phyloP scores from a whole-genome alignment of 225 moss, liverwort and hornwort species.

The Pleurozium schreberi region DNA sequence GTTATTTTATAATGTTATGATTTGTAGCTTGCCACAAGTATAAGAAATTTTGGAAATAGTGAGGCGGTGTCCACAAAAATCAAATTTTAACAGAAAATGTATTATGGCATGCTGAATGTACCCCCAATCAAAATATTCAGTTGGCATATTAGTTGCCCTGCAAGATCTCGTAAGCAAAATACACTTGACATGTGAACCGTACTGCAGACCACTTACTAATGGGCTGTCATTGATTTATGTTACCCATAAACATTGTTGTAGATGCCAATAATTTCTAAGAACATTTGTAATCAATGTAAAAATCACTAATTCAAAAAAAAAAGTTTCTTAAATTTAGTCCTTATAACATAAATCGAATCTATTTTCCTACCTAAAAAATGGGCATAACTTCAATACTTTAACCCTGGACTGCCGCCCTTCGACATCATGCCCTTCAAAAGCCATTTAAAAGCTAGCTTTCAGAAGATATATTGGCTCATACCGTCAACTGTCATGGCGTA shows the following conservation, averaged over 20 bases:
- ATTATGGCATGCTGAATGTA: background rate
- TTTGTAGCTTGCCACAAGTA: background rate
- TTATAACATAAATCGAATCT: background rate
- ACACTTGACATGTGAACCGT: background rate
- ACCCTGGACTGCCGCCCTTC: too few relatives aligned
- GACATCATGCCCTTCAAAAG: background rate
- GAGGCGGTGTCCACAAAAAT: background rate
- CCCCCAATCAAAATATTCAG: background rate
- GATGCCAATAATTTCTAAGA: background rate
- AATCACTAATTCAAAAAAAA: too few relatives aligned
- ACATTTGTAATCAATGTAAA: background rate
- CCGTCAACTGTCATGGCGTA: slow-evolving; percentile 96
- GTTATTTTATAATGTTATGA: background rate
- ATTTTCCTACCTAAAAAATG: background rate
- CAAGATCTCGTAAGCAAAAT: background rate
- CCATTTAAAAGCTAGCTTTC: background rate
- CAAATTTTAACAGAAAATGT: background rate
- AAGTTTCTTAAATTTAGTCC: background rate
- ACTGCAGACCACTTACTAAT: too few relatives aligned
- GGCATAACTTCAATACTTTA: background rate
- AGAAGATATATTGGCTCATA: slow-evolving; percentile 1
- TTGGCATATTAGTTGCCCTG: background rate
- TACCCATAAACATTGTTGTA: background rate
- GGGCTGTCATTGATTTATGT: too few relatives aligned
- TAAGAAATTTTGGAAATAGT: background rate